Conservation (phyloP, 768 basidiomycete species). For the Fistulinella prunicolor region DNA sequence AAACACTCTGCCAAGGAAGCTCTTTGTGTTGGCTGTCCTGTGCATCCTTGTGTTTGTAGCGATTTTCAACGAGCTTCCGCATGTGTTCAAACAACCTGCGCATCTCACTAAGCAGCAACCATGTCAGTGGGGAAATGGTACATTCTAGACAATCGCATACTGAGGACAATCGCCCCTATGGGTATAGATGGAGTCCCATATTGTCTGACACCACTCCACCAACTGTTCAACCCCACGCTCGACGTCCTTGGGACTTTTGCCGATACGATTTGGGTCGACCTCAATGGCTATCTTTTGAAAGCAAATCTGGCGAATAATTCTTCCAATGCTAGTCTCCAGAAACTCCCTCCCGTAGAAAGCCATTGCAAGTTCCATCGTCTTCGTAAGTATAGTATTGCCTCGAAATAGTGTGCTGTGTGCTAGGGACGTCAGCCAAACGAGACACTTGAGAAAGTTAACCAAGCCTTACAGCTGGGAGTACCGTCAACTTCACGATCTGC, state of each 20-base stretch:
- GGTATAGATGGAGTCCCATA: slow-evolving; percentile 81
- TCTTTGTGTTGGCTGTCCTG: slow-evolving; percentile 46
- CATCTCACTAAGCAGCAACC: slow-evolving; percentile 54
- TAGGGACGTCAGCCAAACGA: slow-evolving; percentile 26
- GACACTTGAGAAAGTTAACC: not conserved
- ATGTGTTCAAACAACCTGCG: slow-evolving; percentile 66
- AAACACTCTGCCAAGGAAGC: slow-evolving; percentile 78
- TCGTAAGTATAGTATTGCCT: slow-evolving; percentile 66
- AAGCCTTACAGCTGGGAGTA: slow-evolving; percentile 56
- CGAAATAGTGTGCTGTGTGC: slow-evolving; percentile 76
- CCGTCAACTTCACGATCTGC: slow-evolving; percentile 70
- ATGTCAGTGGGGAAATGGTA: slow-evolving; percentile 2
- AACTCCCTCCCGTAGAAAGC: slow-evolving; percentile 77
- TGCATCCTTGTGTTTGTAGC: slow-evolving; percentile 45
- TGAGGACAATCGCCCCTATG: slow-evolving; percentile 69
- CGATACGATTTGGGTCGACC: slow-evolving; percentile 70
- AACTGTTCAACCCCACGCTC: slow-evolving; percentile 68
- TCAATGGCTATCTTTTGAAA: slow-evolving; percentile 76
- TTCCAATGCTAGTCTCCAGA: slow-evolving; percentile 76
- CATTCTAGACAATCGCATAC: slow-evolving; percentile 42
- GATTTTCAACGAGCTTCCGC: slow-evolving; percentile 67
- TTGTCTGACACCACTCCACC: slow-evolving; percentile 72
- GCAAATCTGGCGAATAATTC: slow-evolving; percentile 64
- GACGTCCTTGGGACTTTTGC: slow-evolving; percentile 57
- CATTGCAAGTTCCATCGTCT: slow-evolving; percentile 78